Base-by-base conservation (phyloP, 805 yeast species). In the Candida mattraensis region DNA sequence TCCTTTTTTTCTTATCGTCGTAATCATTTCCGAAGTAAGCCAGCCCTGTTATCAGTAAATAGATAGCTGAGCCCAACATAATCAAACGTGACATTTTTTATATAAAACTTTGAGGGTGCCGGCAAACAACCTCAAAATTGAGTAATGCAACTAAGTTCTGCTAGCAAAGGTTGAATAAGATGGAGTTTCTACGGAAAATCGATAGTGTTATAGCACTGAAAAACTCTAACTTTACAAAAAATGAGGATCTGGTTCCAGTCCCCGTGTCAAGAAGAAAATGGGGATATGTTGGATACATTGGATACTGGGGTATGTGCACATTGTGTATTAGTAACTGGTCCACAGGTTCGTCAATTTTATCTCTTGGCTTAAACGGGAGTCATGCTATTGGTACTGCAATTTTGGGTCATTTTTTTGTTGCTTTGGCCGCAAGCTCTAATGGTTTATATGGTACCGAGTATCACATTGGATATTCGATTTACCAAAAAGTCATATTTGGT, bases 391-490 rank as follows among this genome's bases (percentile, higher is more conserved):
- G 72, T 7, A 62, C 67, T 14, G 60, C 63, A 28, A 60, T 68
- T 21, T 44, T 75, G n/a, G 79, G 74, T 21, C 74, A 73, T 50
- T 45, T 67, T 5, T 42, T 75, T 10, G 69, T 75, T 11, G 56
- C 69, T 25, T 12, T 60, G 5, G 63, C 67, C 38, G 70, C 78
- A 10, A 45, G 69, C 24, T 62, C 71, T 9, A 73, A 72, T 48
- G 67, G 74, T 14, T 63, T 60, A 33, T 75, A 72, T 0, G 80
- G 80, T 28, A 50, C 58, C 12, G 67, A 70, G 29, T 74, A 68
- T 60, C 77, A 72, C 50, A 60, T 74, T 26, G 77, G 78, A 1
- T 74, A 61, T 43, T 66, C 78, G 3, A 61, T 74, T 8, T 60
- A 61, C 34, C 58, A 64, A 16, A 53, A 79, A 32, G 61, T 64